Percentiles rank a stretch among this genome's conserved stretches.
phyloP scores from a whole-genome alignment of 495 filamentous ascomycete genomes.

The Tetracladium setigerum region DNA sequence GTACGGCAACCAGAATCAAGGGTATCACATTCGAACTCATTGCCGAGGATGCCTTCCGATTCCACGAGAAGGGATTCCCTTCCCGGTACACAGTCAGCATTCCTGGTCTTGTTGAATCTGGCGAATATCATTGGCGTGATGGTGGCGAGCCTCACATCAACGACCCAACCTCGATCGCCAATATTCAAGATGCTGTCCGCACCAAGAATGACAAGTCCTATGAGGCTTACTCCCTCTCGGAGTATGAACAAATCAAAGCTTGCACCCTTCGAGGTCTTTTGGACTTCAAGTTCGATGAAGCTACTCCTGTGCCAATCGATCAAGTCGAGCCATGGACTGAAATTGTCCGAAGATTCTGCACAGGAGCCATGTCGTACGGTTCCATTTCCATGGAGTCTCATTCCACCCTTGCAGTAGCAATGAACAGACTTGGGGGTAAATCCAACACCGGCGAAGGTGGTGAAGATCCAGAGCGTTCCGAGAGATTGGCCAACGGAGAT shows the following conservation, averaged over 20 bases:
- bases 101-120: conserved; percentile 84
- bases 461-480: conserved; percentile 89
- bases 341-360: conserved; percentile 95
- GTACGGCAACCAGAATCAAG: conserved; percentile 92
- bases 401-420: conserved; percentile 92
- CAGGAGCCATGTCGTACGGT: conserved; percentile 99
- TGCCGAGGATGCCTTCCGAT: conserved; percentile 91
- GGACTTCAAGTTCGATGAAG: conserved; percentile 94
- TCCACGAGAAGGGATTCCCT: conserved; percentile 94
- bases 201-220: conserved; percentile 99
- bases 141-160: conserved; percentile 98
- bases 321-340: conserved; percentile 99
- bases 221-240: conserved; percentile 89
- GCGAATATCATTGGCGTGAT: conserved; percentile 99
- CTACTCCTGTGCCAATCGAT: conserved; percentile 83
- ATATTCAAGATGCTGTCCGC: conserved; percentile 95
- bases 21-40: conserved; percentile 95
- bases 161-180: conserved; percentile 90
- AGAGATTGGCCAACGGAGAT: conserved; percentile 83
- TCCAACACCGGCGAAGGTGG: conserved; percentile 99
- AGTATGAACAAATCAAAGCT: conserved; percentile 96
- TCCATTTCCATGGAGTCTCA: conserved; percentile 99
- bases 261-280: conserved; percentile 95
- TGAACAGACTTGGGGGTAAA: conserved; percentile 97
- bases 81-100: conserved; percentile 71